These are phyloP conservation scores for Rhodotorula glutinis DNA, from an alignment of 1,284 basidiomycete genomes.

Conservation along the genomic window DNA sequence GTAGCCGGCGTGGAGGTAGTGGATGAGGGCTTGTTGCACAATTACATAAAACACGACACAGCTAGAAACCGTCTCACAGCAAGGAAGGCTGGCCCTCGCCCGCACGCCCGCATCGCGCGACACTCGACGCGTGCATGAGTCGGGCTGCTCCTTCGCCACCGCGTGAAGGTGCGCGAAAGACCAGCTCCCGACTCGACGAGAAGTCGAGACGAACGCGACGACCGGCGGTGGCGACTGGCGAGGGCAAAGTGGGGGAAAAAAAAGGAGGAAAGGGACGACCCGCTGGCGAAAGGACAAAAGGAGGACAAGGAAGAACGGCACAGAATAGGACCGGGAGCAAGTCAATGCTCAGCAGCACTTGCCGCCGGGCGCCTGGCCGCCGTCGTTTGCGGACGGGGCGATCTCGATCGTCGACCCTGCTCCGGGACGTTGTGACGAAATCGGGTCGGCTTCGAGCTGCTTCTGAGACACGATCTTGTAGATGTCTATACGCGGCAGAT, in stretches of 20 bases:
- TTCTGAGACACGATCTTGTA: constrained; percentile 91
- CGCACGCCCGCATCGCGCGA: too few species aligned
- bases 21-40: background rate
- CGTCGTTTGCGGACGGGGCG: constrained; percentile 63
- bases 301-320: background rate
- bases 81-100: too few species aligned
- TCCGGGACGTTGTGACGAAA: constrained; percentile 49
- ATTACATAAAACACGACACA: background rate
- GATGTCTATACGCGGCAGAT: too few species aligned
- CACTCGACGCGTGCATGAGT: too few species aligned
- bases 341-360: constrained; percentile 40
- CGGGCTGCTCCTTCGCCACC: too few species aligned
- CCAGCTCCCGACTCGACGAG: constrained; percentile 6
- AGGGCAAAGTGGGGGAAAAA: too few species aligned
- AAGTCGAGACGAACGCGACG: too few species aligned
- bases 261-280: too few species aligned
- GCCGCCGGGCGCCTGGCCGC: constrained; percentile 37
- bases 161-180: constrained; percentile 2
- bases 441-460: constrained; percentile 74
- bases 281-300: background rate
- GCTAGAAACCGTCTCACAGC: too few species aligned
- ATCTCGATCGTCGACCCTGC: constrained; percentile 50
- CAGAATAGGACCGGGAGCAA: background rate
- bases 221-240: too few species aligned
- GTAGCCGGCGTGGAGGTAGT: too few species aligned